Evolutionary conservation across 2,329 filamentous ascomycete species (phyloP).

Genomic region (Colletotrichum sp.): DNA sequence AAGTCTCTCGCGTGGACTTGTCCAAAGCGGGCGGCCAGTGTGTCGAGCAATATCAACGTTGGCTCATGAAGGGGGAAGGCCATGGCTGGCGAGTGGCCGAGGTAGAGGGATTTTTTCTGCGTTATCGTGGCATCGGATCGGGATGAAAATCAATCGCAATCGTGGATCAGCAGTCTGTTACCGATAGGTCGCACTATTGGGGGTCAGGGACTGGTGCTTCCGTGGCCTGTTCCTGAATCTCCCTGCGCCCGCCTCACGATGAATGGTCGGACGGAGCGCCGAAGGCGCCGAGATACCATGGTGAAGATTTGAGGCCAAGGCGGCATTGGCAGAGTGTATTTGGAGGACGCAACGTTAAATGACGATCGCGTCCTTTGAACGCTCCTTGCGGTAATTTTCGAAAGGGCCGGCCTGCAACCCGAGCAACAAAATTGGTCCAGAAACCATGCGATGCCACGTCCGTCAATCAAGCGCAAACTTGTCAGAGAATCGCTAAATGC

Average conservation of each 20-base stretch:
- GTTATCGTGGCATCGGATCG: conserved; percentile 9
- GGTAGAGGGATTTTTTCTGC: conserved; percentile 8
- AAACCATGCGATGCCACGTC: neutral
- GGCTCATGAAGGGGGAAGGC: neutral
- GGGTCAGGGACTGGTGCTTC: neutral
- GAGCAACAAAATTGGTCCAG: neutral
- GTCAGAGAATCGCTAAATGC: conserved; percentile 2
- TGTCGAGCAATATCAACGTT: neutral
- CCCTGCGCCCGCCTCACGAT: neutral
- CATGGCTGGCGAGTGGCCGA: neutral
- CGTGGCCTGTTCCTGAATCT: conserved; percentile 18
- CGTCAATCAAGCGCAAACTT: neutral
- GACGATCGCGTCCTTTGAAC: neutral
- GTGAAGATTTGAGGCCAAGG: neutral
- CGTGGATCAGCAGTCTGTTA: conserved; percentile 1
- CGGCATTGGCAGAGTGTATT: neutral
- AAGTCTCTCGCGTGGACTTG: neutral
- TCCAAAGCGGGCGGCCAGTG: neutral
- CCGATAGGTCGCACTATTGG: neutral
- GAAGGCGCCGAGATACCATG: neutral
- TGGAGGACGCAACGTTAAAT: neutral
- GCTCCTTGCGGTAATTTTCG: neutral
- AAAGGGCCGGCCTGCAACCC: neutral
- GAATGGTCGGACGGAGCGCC: conserved; percentile 5
- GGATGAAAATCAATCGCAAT: conserved; percentile 11